phyloP scores from a whole-genome alignment of 306 rosid genomes.

The Fragaria vesca region DNA sequence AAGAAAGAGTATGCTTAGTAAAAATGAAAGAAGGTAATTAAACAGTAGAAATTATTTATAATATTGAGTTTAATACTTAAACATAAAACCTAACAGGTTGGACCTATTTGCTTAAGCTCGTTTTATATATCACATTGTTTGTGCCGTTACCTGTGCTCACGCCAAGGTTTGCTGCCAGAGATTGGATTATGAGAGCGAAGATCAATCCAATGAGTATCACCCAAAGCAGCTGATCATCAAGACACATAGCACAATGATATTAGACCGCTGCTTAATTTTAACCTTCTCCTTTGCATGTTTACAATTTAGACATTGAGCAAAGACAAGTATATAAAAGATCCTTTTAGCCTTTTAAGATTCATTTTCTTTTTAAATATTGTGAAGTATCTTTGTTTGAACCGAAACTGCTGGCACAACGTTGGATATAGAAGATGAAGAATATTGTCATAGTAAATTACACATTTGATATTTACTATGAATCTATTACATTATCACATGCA shows the following conservation, averaged over 20 bases:
- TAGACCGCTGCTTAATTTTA: background rate
- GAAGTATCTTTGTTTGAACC: background rate
- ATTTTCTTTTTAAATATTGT: background rate
- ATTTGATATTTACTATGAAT: background rate
- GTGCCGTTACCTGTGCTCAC: conserved; percentile 62
- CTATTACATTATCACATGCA: too few relatives aligned
- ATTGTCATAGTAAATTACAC: background rate
- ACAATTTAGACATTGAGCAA: background rate
- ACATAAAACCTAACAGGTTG: background rate
- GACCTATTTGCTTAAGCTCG: background rate
- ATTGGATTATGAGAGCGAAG: conserved; percentile 84
- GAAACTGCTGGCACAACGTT: background rate
- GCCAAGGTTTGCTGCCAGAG: conserved; percentile 89
- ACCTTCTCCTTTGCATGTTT: background rate
- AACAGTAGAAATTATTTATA: background rate
- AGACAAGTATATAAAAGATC: background rate
- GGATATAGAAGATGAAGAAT: background rate
- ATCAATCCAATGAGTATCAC: conserved; percentile 70
- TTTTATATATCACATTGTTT: background rate
- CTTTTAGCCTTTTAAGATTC: background rate
- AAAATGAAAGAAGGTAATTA: background rate
- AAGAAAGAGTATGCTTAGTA: background rate
- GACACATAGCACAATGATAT: background rate
- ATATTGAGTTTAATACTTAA: background rate
- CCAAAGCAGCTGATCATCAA: conserved; percentile 72